phyloP scores from a whole-genome alignment of 495 filamentous ascomycete species.

The Cercophora sp. region DNA sequence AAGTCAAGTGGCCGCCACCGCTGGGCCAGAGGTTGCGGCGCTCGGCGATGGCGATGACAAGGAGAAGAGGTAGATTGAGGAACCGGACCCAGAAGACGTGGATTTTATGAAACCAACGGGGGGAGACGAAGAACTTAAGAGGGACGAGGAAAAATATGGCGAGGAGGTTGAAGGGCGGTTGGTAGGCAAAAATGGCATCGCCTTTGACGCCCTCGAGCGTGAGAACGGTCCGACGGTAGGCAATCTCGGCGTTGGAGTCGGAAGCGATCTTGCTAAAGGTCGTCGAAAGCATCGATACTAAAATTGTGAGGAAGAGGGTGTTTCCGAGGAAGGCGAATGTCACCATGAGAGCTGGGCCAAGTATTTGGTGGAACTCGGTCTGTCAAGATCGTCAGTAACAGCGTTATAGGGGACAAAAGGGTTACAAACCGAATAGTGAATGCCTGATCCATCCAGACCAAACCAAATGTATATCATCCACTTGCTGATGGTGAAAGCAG shows the following conservation, averaged over 20 bases:
- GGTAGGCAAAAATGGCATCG: slow-evolving; percentile 69
- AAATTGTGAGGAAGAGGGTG: slow-evolving; percentile 70
- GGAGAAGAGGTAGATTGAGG: slow-evolving; percentile 62
- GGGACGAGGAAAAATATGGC: slow-evolving; percentile 61
- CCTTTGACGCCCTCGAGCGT: slow-evolving; percentile 73
- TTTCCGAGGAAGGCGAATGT: slow-evolving; percentile 71
- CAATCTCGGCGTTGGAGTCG: slow-evolving; percentile 65
- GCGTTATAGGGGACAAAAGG: neutral
- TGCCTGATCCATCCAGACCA: slow-evolving; percentile 68
- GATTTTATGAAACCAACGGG: slow-evolving; percentile 75
- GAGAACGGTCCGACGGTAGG: slow-evolving; percentile 67
- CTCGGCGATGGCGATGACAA: slow-evolving; percentile 57
- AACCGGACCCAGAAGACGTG: slow-evolving; percentile 61
- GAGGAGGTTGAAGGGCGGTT: slow-evolving; percentile 69
- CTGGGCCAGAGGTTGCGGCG: slow-evolving; percentile 45
- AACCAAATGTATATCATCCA: slow-evolving; percentile 86
- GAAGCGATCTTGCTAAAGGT: slow-evolving; percentile 63
- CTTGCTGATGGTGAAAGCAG: slow-evolving; percentile 56
- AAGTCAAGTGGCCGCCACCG: slow-evolving; percentile 14
- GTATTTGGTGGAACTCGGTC: slow-evolving; percentile 59
- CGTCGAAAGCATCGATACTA: slow-evolving; percentile 70
- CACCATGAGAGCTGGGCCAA: slow-evolving; percentile 67
- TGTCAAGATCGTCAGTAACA: slow-evolving; percentile 8
- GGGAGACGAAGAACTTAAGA: slow-evolving; percentile 58
- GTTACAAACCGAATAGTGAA: slow-evolving; percentile 55